Conservation (phyloP, 2,329 filamentous ascomycete genomes). For the Pseudohalonectria lignicola region DNA sequence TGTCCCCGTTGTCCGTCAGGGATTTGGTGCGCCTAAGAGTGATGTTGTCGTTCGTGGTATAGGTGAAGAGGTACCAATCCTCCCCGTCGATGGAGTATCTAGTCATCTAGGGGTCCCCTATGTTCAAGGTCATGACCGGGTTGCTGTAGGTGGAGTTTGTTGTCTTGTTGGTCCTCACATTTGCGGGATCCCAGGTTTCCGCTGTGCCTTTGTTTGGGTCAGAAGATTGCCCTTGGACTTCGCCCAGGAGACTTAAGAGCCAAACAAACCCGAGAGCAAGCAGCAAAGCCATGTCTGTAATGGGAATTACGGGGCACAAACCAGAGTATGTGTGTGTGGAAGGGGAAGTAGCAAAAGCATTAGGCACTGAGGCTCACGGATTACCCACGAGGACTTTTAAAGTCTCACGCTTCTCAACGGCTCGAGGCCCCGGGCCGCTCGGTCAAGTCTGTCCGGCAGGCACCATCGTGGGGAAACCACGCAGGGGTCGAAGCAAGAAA, state of each 20-base stretch:
- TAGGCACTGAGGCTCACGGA: too few relatives aligned
- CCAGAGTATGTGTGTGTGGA: too few relatives aligned
- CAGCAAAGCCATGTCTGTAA: background rate
- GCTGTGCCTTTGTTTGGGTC: slow-evolving; percentile 11
- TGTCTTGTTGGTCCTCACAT: slow-evolving; percentile 19
- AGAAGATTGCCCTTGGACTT: slow-evolving; percentile 1
- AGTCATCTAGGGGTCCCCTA: slow-evolving; percentile 28
- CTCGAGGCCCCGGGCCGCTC: too few relatives aligned
- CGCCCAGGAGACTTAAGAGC: background rate
- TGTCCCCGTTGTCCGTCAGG: slow-evolving; percentile 27
- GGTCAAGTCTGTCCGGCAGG: too few relatives aligned
- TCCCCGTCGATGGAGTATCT: slow-evolving; percentile 18
- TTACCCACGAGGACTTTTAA: too few relatives aligned
- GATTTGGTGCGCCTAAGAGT: slow-evolving; percentile 23
- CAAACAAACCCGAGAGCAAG: background rate
- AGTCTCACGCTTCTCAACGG: too few relatives aligned
- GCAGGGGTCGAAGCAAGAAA: too few relatives aligned
- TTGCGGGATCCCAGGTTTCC: slow-evolving; percentile 17
- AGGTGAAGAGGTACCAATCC: slow-evolving; percentile 28
- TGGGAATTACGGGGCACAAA: too few relatives aligned
- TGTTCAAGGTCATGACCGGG: slow-evolving; percentile 24
- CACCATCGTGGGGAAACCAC: too few relatives aligned
- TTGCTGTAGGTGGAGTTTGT: slow-evolving; percentile 26
- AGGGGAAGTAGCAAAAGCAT: too few relatives aligned
- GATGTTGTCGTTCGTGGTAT: slow-evolving; percentile 25